Evolutionary conservation across 352 stramenopile species (phyloP), one percentile per base, ranked within the genome.

Genomic region (Phytophthora sp.): DNA sequence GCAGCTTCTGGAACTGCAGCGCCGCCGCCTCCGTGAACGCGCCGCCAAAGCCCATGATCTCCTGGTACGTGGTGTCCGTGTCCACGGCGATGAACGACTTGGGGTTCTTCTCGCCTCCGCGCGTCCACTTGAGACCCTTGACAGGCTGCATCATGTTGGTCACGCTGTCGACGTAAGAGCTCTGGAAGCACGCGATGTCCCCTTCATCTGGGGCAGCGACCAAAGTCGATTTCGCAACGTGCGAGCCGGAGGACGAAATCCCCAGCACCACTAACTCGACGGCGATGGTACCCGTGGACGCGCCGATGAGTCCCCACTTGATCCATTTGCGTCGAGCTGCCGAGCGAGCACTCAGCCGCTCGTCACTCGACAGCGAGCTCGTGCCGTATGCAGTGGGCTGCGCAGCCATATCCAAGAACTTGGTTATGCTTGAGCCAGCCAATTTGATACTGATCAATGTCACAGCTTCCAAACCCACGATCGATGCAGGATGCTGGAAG

Each of bases 1-100:
- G 71, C 34, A 98, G 64, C 58, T 92, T 94, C 0, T 74, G 58
- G 54, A 98, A 96, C 60, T 97, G 88, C 43, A 96, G 69, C 7
- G 87, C 84, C n/a, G 92, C 76, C 12, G 90, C 84, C 55, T 98
- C 94, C 3, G 94, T 98, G 59, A 98, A 98, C 0, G 94, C 92
- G 13, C 92, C 94, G 18, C 94, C 68, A 71, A 98, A 98, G 34
- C 94, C 94, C 46, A 91, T 73, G 27, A 95, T 92, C 60, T 89
- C 78, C 63, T 95, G 87, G 66, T 74, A 92, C 48, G 76, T 66
- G 12, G 75, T 74, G 17, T 64, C 54, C 18, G 66, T 62, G 46
- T 95, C 82, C 21, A 95, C 72, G 1, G 27, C 10, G 62, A 95
- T 84, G 30, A 66, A 73, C 9, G 80, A 88, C 13, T 37, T 21